Evolutionary conservation across 306 rosid genomes (phyloP).

Genomic region (Dryas alaskensis): DNA sequence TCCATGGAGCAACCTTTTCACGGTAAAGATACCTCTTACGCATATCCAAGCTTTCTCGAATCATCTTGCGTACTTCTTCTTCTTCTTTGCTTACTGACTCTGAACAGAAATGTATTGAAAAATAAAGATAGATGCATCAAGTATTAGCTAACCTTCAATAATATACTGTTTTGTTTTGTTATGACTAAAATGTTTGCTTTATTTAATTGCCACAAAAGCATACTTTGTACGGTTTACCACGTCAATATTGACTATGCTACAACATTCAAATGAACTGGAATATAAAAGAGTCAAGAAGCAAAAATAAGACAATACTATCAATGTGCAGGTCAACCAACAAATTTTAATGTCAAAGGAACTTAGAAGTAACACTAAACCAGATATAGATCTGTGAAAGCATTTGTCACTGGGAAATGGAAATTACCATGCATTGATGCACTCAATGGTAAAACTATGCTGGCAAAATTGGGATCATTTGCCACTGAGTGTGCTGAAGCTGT

Average conservation of each 20-base stretch:
- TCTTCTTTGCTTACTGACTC: slow-evolving; percentile 40
- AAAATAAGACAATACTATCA: slow-evolving; percentile 5
- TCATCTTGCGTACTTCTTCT: slow-evolving; percentile 36
- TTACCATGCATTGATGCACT: slow-evolving; percentile 43
- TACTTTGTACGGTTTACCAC: neutral
- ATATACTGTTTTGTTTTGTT: neutral
- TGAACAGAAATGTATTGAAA: slow-evolving; percentile 4
- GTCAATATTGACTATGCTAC: neutral
- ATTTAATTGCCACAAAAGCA: neutral
- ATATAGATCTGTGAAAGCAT: slow-evolving; percentile 2
- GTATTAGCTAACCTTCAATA: neutral
- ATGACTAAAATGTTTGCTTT: neutral
- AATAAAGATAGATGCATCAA: neutral
- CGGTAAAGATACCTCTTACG: slow-evolving; percentile 36
- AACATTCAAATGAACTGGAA: neutral
- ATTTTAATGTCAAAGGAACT: neutral
- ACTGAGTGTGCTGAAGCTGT: slow-evolving; percentile 31
- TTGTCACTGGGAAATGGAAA: slow-evolving; percentile 14
- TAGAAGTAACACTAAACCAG: neutral
- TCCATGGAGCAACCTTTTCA: slow-evolving; percentile 38
- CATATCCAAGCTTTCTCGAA: slow-evolving; percentile 41
- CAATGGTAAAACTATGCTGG: slow-evolving; percentile 36
- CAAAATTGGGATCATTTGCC: slow-evolving; percentile 36
- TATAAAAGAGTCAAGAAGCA: slow-evolving; percentile 5
- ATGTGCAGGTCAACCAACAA: neutral